These are phyloP conservation scores for Candida chauliodis DNA, from an alignment of 805 yeast genomes.

Conservation along the genomic window DNA sequence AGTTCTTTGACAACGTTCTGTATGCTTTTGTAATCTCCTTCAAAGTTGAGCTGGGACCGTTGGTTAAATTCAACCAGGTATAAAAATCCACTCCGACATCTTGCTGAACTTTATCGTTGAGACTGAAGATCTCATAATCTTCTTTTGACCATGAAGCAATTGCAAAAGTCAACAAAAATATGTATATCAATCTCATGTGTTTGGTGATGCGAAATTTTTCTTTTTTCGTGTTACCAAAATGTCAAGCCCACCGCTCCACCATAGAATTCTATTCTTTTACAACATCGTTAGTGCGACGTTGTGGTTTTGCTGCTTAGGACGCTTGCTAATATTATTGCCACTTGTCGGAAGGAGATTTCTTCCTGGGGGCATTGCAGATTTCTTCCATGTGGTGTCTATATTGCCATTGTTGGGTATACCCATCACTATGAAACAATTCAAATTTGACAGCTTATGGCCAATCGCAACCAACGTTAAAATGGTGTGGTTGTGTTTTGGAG, in stretches of 20 bases:
- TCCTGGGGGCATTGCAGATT: constrained; percentile 72
- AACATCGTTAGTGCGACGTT: constrained; percentile 34
- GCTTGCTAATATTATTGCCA: constrained; percentile 55
- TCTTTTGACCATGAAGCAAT: constrained; percentile 54
- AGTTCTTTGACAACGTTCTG: constrained; percentile 62
- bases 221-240: constrained; percentile 13
- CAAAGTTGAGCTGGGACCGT: constrained; percentile 43
- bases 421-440: constrained; percentile 3
- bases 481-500: constrained; percentile 39
- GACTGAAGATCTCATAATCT: constrained; percentile 78
- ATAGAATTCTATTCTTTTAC: constrained; percentile 31
- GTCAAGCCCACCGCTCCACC: constrained; percentile 30
- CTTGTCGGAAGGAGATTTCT: constrained; percentile 62
- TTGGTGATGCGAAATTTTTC: constrained; percentile 4
- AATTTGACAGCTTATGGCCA: constrained; percentile 22
- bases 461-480: constrained; percentile 26
- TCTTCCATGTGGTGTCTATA: constrained; percentile 43
- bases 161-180: constrained; percentile 9
- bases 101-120: constrained; percentile 58
- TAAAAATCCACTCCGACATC: constrained; percentile 73
- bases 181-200: constrained; percentile 7
- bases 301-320: constrained; percentile 46
- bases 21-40: constrained; percentile 63
- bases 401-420: constrained; percentile 18
- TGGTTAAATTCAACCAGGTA: constrained; percentile 54